Conservation (phyloP, 805 yeast genomes). For the Sugiyamaella lignohabitans region DNA sequence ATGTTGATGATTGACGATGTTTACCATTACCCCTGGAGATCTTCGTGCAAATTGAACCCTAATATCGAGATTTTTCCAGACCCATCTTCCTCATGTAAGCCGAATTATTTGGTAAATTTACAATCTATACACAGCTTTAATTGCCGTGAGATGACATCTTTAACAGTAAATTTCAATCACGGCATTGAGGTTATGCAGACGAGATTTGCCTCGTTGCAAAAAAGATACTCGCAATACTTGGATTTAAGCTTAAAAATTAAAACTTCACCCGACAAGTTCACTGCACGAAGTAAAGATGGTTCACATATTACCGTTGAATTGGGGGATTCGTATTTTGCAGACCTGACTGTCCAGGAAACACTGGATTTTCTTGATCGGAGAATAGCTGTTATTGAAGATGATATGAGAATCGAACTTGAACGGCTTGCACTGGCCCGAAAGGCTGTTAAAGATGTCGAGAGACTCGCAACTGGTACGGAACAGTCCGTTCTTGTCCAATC, state of each 20-base stretch:
- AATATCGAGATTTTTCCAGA: neutral
- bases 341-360: constrained; percentile 18
- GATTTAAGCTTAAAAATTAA: neutral
- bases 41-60: neutral
- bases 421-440: constrained; percentile 17
- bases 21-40: neutral
- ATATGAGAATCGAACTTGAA: constrained; percentile 13
- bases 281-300: neutral
- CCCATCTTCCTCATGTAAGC: no score
- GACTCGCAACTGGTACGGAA: constrained; percentile 4
- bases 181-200: neutral
- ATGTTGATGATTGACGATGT: neutral
- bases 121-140: no score
- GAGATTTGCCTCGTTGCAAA: neutral
- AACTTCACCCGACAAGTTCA: neutral
- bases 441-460: constrained; percentile 9
- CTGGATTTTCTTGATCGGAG: constrained; percentile 18
- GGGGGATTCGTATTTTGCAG: constrained; percentile 30
- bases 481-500: neutral
- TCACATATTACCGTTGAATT: constrained; percentile 19
- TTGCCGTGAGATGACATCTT: no score
- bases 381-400: constrained; percentile 10
- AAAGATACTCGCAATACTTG: neutral
- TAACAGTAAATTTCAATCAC: no score
- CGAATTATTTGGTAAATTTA: no score